Evolutionary conservation across 768 basidiomycete genomes (phyloP), one percentile per base, ranked within the genome.

Genomic region (Suillus sp.): DNA sequence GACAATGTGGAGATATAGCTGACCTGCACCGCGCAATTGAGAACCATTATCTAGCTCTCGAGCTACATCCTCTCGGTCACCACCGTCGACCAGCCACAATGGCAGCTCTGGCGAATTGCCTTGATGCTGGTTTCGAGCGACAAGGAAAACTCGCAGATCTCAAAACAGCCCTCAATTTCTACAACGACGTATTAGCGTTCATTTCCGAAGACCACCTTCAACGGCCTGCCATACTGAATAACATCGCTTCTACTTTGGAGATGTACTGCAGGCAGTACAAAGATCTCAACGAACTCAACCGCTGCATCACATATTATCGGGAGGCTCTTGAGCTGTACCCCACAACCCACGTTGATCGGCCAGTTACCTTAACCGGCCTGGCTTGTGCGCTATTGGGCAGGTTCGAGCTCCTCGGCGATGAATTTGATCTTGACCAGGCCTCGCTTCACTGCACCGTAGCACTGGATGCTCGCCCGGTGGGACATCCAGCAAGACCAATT

Each of bases 21-120:
- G 67, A 75, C 57, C 67, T 74, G 9, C 67, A 75, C 40, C 68
- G 68, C 45, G 74, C 73, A 30, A 74, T 74, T 59, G 67, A 72
- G 50, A 69, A 70, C 30, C 66, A 68, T 45, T 63, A 53, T 22
- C 59, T 69, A 30, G 72, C 73, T 11, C 50, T 74, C 59, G 59
- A 64, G n/a, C 64, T 66, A 51, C 66, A 69, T 51, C 61, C 67
- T 20, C 22, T 38, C 25, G 62, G 67, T 48, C 60, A 63, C 35
- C 20, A 60, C 16, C 61, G 63, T 20, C 72, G 69, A 7, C 27
- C 66, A 53, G n/a, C 60, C 34, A 67, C 69, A 1, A 68, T 71
- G 3, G 63, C 71, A 27, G 64, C 73, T 32, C 54, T 74, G 0
- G 73, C 70, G 14, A 43, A 35, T 25, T 72, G 72, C 54, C 53